Conservation (phyloP, 345 rosid species). For the Eucalyptus melliodora region DNA sequence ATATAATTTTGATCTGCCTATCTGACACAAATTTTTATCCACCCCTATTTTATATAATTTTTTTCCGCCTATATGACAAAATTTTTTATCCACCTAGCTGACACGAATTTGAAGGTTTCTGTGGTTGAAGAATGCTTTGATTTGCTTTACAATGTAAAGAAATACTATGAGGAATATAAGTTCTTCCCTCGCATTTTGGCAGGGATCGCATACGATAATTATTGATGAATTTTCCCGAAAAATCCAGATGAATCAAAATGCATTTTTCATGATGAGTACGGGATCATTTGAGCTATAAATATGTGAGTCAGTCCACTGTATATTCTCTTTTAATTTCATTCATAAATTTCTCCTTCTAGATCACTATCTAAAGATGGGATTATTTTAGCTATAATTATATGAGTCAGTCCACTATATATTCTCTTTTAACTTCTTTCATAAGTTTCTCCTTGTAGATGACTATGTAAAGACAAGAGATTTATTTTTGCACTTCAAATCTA, state of each 20-base stretch:
- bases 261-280: not conserved
- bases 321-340: no score
- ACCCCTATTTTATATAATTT: no score
- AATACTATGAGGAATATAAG: not conserved
- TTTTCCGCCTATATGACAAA: no score
- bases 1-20: no score
- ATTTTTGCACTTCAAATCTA: no score
- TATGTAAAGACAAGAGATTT: no score
- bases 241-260: not conserved
- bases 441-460: no score
- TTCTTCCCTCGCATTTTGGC: not conserved
- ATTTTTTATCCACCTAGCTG: not conserved
- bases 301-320: no score
- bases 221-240: not conserved
- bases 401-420: not conserved
- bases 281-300: no score
- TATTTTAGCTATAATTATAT: not conserved
- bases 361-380: not conserved
- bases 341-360: no score
- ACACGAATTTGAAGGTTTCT: no score
- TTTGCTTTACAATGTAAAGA: not conserved
- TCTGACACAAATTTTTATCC: no score
- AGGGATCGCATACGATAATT: not conserved
- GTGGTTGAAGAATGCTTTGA: not conserved
- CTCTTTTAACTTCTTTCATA: not conserved